Conservation (phyloP, 1,284 basidiomycete genomes). For the Ganoderma resinaceum region DNA sequence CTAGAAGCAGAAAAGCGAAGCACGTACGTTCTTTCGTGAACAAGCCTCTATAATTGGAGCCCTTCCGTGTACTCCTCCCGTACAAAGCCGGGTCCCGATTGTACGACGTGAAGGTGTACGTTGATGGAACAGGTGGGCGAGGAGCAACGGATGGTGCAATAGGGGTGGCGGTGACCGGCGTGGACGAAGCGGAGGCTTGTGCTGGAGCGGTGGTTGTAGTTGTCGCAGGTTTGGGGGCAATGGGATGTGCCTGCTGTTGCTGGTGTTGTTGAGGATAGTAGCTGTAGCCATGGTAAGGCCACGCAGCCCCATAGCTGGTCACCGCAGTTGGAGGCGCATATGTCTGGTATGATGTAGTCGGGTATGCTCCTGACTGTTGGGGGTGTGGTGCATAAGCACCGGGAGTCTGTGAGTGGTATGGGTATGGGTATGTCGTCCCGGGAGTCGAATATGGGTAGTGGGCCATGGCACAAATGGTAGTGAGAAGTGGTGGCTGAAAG, state of each 20-base stretch:
- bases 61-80: slow-evolving; percentile 55
- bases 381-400: slow-evolving; percentile 32
- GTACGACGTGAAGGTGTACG: slow-evolving; percentile 59
- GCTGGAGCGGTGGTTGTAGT: slow-evolving; percentile 29
- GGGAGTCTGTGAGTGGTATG: slow-evolving; percentile 32
- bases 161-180: slow-evolving; percentile 32
- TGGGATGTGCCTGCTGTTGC: slow-evolving; percentile 24
- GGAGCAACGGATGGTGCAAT: slow-evolving; percentile 24
- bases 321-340: slow-evolving; percentile 40
- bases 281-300: slow-evolving; percentile 41
- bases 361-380: slow-evolving; percentile 38
- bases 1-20: neutral
- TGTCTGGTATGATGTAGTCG: slow-evolving; percentile 40
- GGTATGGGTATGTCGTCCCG: slow-evolving; percentile 38
- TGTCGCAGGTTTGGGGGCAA: slow-evolving; percentile 28
- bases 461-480: slow-evolving; percentile 30
- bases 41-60: slow-evolving; percentile 70
- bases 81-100: slow-evolving; percentile 56
- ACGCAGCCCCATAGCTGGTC: slow-evolving; percentile 40
- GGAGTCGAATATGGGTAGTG: slow-evolving; percentile 37
- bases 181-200: slow-evolving; percentile 29
- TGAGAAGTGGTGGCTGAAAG: neutral
- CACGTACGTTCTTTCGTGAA: slow-evolving; percentile 81
- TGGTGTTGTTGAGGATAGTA: slow-evolving; percentile 40
- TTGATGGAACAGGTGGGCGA: slow-evolving; percentile 28